Conservation (phyloP, 345 rosid species). For the Aegle marmelos region DNA sequence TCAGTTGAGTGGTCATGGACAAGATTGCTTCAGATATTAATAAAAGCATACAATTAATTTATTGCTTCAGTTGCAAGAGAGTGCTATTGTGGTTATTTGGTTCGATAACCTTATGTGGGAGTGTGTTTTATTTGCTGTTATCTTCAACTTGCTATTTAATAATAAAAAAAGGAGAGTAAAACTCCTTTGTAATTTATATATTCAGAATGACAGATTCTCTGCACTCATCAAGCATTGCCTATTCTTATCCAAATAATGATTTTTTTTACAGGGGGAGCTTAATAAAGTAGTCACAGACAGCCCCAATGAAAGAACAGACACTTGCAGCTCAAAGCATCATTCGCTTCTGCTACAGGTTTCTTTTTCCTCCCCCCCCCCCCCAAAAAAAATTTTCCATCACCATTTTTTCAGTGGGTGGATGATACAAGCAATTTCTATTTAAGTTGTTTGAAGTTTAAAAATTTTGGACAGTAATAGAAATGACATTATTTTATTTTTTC, state of each 20-base stretch:
- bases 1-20: not conserved
- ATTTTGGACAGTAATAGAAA: constrained; percentile 5
- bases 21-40: not conserved
- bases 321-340: constrained; percentile 58
- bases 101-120: not conserved
- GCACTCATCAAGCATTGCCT: not conserved
- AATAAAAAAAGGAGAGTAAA: not conserved
- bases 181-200: not conserved
- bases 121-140: too few species aligned
- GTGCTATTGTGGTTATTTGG: not conserved
- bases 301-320: constrained; percentile 24
- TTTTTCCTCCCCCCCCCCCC: not conserved
- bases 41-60: not conserved
- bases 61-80: not conserved
- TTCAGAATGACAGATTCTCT: not conserved
- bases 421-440: not conserved
- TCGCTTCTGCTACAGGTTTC: constrained; percentile 66
- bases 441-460: not conserved
- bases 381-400: not conserved
- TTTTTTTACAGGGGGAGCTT: constrained; percentile 64
- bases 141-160: not conserved
- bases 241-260: constrained; percentile 16
- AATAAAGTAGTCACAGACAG: constrained; percentile 45
- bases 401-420: not conserved
- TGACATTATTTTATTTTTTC: constrained; percentile 11